Base-by-base conservation (phyloP, 495 filamentous ascomycete species). In the Penicillium waksmanii region DNA sequence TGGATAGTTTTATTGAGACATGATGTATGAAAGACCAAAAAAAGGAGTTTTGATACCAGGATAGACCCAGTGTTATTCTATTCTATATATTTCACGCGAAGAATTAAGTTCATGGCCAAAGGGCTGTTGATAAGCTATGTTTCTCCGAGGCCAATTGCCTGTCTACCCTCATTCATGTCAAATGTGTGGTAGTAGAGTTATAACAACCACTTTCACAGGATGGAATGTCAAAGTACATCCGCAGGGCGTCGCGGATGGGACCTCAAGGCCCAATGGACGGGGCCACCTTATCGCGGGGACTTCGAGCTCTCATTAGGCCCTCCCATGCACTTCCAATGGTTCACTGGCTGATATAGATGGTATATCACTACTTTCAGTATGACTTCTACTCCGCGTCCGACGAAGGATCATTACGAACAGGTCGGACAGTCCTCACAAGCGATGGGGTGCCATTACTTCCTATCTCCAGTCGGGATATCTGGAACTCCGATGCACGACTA, bases 11-110 rank as follows among this genome's bases (percentile, higher is more conserved):
- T 38, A 65, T 53, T 58, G 52, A 68, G 60, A 58, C 27, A 68
- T 23, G 60, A 66, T 62, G 44, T 64, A 65, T 57, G 64, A 65
- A 55, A 53, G 44, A 25, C 35, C 56, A 42, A 53, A 58, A 58
- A 54, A 42, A 58, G 56, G 31, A 51, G 47, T 51, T 46, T 53
- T 61, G 61, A 69, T 69, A 67, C 64, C 66, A 69, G 56, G 53
- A 49, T 56, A 65, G 51, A 31, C 49, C 57, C 35, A 58, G 58
- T 63, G 56, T 56, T 57, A 44, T 33, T 52, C 27, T 38, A 57
- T 46, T 61, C 46, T 35, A 50, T 60, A 53, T 57, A 60, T 61
- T 51, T 15, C 44, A 33, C 19, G 44, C 13, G 27, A 46, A 23
- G 44, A 25, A 35, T 47, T 10, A 46, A 17, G 21, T 44, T 33